phyloP scores from a whole-genome alignment of 1,284 basidiomycete species.

The Microbotryomycetes sp. region DNA sequence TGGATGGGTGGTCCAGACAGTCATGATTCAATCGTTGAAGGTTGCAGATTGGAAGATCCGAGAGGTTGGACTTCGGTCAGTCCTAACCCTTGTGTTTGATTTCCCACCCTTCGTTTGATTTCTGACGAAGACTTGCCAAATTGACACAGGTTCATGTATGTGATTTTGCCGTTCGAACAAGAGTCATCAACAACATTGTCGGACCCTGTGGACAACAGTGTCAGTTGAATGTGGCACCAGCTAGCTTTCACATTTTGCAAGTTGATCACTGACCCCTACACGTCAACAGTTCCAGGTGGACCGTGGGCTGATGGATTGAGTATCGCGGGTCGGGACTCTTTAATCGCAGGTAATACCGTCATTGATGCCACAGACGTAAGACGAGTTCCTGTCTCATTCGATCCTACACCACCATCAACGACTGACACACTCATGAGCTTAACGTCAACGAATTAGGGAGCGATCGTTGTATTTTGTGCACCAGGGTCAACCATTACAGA shows the following conservation, averaged over 20 bases:
- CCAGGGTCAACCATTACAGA: conserved; percentile 28
- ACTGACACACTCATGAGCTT: background rate
- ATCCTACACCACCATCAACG: background rate
- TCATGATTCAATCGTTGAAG: conserved; percentile 28
- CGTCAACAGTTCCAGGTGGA: conserved; percentile 24
- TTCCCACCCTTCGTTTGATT: background rate
- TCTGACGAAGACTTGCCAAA: background rate
- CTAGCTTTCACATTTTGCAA: background rate
- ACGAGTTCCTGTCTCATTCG: background rate
- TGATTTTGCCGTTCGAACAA: conserved; percentile 21
- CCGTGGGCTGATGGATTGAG: conserved; percentile 39
- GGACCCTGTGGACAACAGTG: conserved; percentile 36
- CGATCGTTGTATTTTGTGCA: conserved; percentile 38
- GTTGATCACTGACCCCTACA: background rate
- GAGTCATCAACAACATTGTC: conserved; percentile 30
- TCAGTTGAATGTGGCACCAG: background rate
- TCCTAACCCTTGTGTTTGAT: background rate
- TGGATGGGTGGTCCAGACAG: conserved; percentile 33
- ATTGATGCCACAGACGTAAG: conserved; percentile 36
- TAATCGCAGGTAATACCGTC: conserved; percentile 37
- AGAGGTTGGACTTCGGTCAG: conserved; percentile 35
- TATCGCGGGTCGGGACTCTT: conserved; percentile 33
- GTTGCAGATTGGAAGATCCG: conserved; percentile 36
- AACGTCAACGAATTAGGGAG: conserved; percentile 20
- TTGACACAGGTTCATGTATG: conserved; percentile 19